Conservation (phyloP, 2,329 filamentous ascomycete species). For the Fusarium gaditjirri region DNA sequence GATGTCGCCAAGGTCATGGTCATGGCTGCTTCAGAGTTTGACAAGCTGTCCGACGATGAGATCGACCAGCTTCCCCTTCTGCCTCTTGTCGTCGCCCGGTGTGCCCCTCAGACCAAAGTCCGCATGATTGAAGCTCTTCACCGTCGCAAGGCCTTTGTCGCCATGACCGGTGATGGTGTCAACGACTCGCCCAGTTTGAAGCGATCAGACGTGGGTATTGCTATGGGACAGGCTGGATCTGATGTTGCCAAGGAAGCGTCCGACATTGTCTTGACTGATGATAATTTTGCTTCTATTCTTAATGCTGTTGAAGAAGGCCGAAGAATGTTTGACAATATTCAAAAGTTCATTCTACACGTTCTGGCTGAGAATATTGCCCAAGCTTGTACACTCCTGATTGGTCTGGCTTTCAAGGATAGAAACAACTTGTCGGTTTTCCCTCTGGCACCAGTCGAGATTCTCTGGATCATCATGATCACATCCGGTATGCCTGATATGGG, state of each 20-base stretch:
- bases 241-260: conserved; percentile 77
- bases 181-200: conserved; percentile 77
- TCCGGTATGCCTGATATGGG: conserved; percentile 80
- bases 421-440: conserved; percentile 75
- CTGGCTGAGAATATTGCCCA: conserved; percentile 76
- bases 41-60: conserved; percentile 70
- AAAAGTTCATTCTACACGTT: conserved; percentile 76
- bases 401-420: conserved; percentile 75
- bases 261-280: conserved; percentile 75
- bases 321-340: conserved; percentile 78
- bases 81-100: conserved; percentile 75
- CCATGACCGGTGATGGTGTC: conserved; percentile 79
- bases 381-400: conserved; percentile 74
- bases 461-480: conserved; percentile 85
- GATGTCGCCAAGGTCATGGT: conserved; percentile 70
- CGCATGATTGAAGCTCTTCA: conserved; percentile 80
- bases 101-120: conserved; percentile 77
- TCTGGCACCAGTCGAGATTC: conserved; percentile 76
- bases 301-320: conserved; percentile 78
- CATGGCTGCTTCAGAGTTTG: conserved; percentile 75
- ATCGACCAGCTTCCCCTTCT: conserved; percentile 71
- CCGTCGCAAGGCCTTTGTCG: conserved; percentile 70
- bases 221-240: conserved; percentile 74
- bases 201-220: conserved; percentile 75
- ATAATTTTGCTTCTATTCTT: conserved; percentile 78